These are phyloP conservation scores for Talaromyces rugulosus DNA, from an alignment of 2,329 filamentous ascomycete genomes.

Conservation along the genomic window DNA sequence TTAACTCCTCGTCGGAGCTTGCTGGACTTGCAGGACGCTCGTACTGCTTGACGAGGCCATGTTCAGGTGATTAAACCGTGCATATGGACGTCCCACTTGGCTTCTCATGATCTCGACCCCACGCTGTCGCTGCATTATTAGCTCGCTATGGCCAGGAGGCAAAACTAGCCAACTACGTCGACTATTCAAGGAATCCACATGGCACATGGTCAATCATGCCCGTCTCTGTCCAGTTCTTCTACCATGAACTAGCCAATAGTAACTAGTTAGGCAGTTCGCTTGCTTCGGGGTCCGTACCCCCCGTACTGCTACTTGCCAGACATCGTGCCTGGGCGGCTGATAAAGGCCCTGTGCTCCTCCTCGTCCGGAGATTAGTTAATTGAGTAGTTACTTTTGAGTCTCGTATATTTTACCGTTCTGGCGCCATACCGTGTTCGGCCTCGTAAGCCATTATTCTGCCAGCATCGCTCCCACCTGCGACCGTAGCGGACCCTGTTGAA, in stretches of 20 bases:
- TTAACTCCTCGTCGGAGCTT: background rate
- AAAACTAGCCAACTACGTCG: too few species aligned
- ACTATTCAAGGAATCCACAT: background rate
- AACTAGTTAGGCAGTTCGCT: background rate
- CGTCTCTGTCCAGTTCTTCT: background rate
- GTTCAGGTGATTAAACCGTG: background rate
- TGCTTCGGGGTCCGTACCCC: background rate
- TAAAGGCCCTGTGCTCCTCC: background rate
- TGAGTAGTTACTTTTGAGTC: background rate
- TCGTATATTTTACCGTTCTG: background rate
- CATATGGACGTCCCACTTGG: background rate
- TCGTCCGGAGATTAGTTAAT: background rate
- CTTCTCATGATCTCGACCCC: background rate
- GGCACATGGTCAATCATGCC: background rate
- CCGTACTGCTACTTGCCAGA: background rate
- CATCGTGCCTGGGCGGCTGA: background rate
- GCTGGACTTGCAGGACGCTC: too few species aligned
- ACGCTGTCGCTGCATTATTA: background rate
- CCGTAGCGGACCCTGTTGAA: background rate
- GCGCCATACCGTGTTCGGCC: background rate
- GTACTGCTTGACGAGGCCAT: background rate
- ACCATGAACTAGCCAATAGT: background rate
- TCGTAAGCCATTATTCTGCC: background rate
- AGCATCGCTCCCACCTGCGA: background rate
- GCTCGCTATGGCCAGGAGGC: background rate